A percentile compares a stretch with the other conserved stretches of the same genome.
Conservation (phyloP, 495 filamentous ascomycete genomes). For the Penicillium herquei region DNA sequence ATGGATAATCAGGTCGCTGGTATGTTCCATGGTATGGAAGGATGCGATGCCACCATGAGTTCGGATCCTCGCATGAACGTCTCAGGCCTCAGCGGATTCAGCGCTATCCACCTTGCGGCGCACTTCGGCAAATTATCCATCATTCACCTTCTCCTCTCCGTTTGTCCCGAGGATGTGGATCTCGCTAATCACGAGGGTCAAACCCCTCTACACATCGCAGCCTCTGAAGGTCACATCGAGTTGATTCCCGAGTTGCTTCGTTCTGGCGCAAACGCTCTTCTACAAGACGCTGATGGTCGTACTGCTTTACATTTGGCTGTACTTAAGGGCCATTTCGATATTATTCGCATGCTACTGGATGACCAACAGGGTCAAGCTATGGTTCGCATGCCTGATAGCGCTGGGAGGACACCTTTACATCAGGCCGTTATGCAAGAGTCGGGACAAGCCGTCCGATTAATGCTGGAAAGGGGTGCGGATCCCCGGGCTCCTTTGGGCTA, state of each 20-base stretch:
- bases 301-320: slow-evolving; percentile 1
- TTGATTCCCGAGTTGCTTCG: neutral
- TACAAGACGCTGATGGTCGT: neutral
- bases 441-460: neutral
- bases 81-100: neutral
- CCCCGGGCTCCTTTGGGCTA: neutral
- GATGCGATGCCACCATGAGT: neutral
- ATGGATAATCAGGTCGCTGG: neutral
- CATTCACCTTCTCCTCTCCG: neutral
- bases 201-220: slow-evolving; percentile 1
- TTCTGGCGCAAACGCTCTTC: neutral
- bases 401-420: neutral
- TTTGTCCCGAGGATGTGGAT: slow-evolving; percentile 1
- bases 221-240: neutral
- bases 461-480: slow-evolving; percentile 1
- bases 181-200: neutral
- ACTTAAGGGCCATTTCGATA: neutral
- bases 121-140: slow-evolving; percentile 1
- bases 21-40: neutral
- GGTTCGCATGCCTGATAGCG: neutral
- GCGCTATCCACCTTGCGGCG: neutral
- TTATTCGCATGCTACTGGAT: neutral
- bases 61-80: neutral
- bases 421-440: neutral
- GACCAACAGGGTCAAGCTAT: neutral